These are phyloP conservation scores for Tetrahymena elliotti DNA, from an alignment of 73 alveolate genomes.

Conservation along the genomic window DNA sequence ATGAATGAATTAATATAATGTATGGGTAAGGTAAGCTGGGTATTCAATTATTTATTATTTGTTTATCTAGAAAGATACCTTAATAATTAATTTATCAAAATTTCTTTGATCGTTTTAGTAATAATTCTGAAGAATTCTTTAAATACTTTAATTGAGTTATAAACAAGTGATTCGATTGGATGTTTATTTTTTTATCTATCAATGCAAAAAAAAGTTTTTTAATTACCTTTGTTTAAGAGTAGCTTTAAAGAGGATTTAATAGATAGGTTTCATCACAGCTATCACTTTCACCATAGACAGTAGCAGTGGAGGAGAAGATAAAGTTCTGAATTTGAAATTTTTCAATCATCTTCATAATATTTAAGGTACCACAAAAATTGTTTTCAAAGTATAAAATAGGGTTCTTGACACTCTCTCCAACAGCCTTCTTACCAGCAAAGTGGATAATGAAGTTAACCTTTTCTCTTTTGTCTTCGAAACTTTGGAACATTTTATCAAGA, in stretches of 20 bases:
- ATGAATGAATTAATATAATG: not conserved
- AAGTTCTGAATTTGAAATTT: conserved; percentile 53
- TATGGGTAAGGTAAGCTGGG: not conserved
- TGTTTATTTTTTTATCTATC: too few species aligned
- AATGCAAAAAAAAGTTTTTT: not conserved
- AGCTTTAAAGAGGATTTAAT: conserved; percentile 9
- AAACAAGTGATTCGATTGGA: not conserved
- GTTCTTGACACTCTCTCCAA: conserved; percentile 81
- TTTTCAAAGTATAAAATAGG: conserved; percentile 88
- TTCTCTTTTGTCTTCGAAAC: conserved; percentile 27
- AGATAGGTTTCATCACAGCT: conserved; percentile 92
- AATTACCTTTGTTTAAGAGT: not conserved
- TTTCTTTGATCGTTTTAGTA: not conserved
- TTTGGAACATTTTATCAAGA: conserved; percentile 3
- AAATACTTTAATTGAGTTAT: not conserved
- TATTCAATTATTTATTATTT: not conserved
- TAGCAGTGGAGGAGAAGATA: conserved; percentile 90
- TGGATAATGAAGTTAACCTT: conserved; percentile 77
- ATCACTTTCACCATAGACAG: conserved; percentile 88
- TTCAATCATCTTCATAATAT: conserved; percentile 66
- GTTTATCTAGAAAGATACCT: not conserved
- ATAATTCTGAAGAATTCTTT: too few species aligned
- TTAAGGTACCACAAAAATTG: conserved; percentile 84
- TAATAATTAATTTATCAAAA: too few species aligned
- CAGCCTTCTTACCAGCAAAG: conserved; percentile 97